These are phyloP conservation scores for Passiflora organensis DNA, from an alignment of 345 rosid species.

Conservation along the genomic window DNA sequence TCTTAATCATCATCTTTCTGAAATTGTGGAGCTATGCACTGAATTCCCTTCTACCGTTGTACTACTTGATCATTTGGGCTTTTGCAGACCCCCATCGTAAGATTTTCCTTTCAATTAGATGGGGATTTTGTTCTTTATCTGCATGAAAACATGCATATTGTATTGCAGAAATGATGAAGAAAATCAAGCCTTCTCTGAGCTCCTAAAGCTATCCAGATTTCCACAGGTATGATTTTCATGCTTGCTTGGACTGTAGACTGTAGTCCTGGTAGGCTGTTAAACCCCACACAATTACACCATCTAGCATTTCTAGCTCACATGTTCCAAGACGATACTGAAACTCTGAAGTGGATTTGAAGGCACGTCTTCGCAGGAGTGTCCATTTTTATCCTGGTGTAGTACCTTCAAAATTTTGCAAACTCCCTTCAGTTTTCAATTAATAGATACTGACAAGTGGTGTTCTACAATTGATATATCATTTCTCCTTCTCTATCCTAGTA, in stretches of 20 bases:
- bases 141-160: slow-evolving; percentile 1
- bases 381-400: too few species aligned
- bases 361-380: too few species aligned
- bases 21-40: slow-evolving; percentile 69
- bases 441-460: too few species aligned
- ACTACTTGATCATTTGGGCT: slow-evolving; percentile 80
- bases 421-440: too few species aligned
- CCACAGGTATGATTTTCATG: slow-evolving; percentile 51
- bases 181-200: slow-evolving; percentile 47
- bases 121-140: slow-evolving; percentile 7
- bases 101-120: slow-evolving; percentile 15
- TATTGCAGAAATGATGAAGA: slow-evolving; percentile 67
- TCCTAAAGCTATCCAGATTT: slow-evolving; percentile 68
- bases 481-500: too few species aligned
- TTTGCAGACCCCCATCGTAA: slow-evolving; percentile 82
- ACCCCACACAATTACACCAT: too few species aligned
- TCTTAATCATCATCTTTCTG: slow-evolving; percentile 63
- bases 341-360: too few species aligned
- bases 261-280: too few species aligned
- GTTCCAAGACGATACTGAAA: too few species aligned
- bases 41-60: slow-evolving; percentile 73
- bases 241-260: neutral
- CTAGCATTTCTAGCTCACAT: too few species aligned
- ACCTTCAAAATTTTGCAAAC: too few species aligned
- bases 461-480: too few species aligned